These are phyloP conservation scores for Pythium graminicola DNA, from an alignment of 352 stramenopile genomes.

Conservation along the genomic window DNA sequence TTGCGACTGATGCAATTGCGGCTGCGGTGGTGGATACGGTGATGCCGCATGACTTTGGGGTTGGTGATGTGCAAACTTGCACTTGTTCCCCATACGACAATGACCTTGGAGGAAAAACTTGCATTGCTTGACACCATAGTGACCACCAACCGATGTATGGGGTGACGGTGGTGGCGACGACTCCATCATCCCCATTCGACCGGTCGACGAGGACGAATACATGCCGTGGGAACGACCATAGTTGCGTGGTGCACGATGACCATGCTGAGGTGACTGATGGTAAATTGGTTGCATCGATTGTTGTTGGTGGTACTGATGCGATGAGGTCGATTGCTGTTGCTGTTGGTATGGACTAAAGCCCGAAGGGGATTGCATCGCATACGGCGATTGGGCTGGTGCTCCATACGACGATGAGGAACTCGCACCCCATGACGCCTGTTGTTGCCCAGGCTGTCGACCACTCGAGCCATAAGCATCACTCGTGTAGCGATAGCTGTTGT, in stretches of 20 bases:
- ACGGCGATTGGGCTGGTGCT: constrained; percentile 1
- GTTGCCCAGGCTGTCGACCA: not conserved
- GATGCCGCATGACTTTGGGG: constrained; percentile 18
- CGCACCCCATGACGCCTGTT: constrained; percentile 9
- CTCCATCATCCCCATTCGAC: constrained; percentile 34
- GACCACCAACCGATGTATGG: constrained; percentile 11
- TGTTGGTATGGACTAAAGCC: constrained; percentile 6
- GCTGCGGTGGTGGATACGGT: constrained; percentile 1
- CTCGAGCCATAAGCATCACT: constrained; percentile 1
- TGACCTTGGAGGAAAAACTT: constrained; percentile 83
- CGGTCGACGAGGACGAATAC: constrained; percentile 9
- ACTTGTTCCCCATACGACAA: constrained; percentile 82
- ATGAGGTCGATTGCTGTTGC: not conserved
- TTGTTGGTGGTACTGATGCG: constrained; percentile 4
- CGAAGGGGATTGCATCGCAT: constrained; percentile 11
- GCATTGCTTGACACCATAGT: constrained; percentile 48
- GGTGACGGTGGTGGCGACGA: constrained; percentile 57
- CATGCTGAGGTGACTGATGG: constrained; percentile 10
- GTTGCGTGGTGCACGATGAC: constrained; percentile 4
- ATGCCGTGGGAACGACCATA: constrained; percentile 16
- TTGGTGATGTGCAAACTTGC: constrained; percentile 70
- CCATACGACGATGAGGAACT: not conserved
- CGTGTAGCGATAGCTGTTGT: constrained; percentile 7
- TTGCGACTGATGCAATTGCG: constrained; percentile 7
- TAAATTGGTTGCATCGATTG: constrained; percentile 1